phyloP scores from a whole-genome alignment of 2,329 filamentous ascomycete genomes.

The Pezicula neosporulosa region DNA sequence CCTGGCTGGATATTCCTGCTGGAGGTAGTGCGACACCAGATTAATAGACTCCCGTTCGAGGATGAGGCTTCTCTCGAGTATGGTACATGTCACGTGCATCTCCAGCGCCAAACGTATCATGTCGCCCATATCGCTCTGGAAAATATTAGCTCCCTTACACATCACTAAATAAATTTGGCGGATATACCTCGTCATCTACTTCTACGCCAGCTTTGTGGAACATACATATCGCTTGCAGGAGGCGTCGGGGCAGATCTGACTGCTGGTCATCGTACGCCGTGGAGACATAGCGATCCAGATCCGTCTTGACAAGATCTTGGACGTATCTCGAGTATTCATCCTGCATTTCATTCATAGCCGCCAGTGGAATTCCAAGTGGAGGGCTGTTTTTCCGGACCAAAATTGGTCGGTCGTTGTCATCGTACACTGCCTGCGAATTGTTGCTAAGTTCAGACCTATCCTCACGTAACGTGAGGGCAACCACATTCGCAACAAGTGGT shows the following conservation, averaged over 20 bases:
- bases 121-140: constrained; percentile 20
- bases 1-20: constrained; percentile 17
- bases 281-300: constrained; percentile 17
- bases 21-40: constrained; percentile 17
- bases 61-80: constrained; percentile 25
- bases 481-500: constrained; percentile 20
- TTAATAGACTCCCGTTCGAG: constrained; percentile 22
- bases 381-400: constrained; percentile 21
- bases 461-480: constrained; percentile 19
- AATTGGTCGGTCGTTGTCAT: constrained; percentile 10
- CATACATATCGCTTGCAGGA: constrained; percentile 17
- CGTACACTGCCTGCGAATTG: constrained; percentile 15
- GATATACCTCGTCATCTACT: constrained; percentile 20
- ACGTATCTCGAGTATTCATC: constrained; percentile 21
- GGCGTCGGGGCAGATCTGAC: constrained; percentile 19
- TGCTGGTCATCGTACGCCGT: constrained; percentile 21
- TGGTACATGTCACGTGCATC: constrained; percentile 24
- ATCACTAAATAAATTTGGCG: neutral
- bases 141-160: constrained; percentile 5
- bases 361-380: constrained; percentile 24
- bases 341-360: constrained; percentile 24
- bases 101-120: constrained; percentile 25
- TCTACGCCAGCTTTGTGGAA: constrained; percentile 19
- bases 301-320: constrained; percentile 20
- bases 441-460: constrained; percentile 18